Evolutionary conservation across 2,329 filamentous ascomycete species (phyloP).

Genomic region (Neopestalotiopsis clavispora): DNA sequence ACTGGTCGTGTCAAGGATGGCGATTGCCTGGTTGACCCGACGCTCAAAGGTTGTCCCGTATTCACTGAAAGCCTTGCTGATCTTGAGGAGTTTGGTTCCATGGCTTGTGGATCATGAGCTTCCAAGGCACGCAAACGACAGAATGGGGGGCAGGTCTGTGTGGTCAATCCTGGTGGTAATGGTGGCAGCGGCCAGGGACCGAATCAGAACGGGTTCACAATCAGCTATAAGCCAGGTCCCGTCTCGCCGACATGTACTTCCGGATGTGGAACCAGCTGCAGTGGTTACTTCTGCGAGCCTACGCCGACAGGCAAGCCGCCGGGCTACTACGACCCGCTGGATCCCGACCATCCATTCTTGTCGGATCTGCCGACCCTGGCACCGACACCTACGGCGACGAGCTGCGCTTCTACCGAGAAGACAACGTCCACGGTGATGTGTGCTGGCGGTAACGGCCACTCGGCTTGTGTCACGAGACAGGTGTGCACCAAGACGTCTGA

Average conservation of each 20-base stretch:
- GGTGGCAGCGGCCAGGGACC: not conserved
- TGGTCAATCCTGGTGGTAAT: too few species aligned
- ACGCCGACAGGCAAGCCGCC: not conserved
- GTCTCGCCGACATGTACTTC: not conserved
- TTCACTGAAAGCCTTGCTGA: not conserved
- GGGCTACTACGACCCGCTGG: not conserved
- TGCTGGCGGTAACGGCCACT: constrained; percentile 3
- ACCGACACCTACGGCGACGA: not conserved
- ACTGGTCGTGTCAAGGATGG: not conserved
- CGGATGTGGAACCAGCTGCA: not conserved
- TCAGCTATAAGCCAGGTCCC: not conserved
- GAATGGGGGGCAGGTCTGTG: too few species aligned
- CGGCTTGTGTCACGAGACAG: constrained; percentile 5
- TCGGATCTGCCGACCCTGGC: not conserved
- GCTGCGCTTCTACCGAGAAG: not conserved
- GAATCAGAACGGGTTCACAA: not conserved
- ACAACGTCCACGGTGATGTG: not conserved
- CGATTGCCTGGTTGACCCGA: not conserved
- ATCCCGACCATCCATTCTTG: not conserved
- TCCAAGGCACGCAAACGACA: not conserved
- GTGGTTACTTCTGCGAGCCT: not conserved
- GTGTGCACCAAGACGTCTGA: not conserved
- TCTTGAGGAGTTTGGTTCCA: not conserved
- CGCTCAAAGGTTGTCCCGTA: not conserved
- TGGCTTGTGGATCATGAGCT: not conserved